These are phyloP conservation scores for Bauhinia variegata DNA, from an alignment of 306 rosid genomes.

Conservation along the genomic window DNA sequence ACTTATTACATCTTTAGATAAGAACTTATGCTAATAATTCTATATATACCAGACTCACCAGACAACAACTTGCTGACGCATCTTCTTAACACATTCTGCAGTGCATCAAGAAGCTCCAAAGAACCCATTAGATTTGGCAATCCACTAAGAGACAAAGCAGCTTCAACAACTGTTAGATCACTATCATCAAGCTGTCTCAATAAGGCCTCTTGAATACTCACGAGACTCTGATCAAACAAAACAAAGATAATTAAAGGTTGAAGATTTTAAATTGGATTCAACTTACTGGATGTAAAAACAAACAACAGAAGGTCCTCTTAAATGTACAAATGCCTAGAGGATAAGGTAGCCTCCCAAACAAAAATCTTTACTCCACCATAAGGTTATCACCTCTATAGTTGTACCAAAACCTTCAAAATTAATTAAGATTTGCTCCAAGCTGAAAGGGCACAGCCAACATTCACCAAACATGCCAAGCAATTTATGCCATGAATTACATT, in stretches of 20 bases:
- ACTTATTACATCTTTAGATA: neutral
- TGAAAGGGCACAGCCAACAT: no score
- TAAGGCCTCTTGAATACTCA: slow-evolving; percentile 66
- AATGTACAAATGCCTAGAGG: neutral
- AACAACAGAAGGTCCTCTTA: neutral
- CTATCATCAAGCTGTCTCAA: slow-evolving; percentile 76
- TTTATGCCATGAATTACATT: no score
- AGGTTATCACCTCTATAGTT: no score
- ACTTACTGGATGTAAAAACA: neutral
- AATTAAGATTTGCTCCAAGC: no score
- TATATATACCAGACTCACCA: slow-evolving; percentile 51
- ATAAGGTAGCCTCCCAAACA: no score
- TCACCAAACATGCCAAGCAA: no score
- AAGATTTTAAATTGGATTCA: slow-evolving; percentile 18
- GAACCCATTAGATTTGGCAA: slow-evolving; percentile 54
- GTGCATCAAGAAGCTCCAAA: slow-evolving; percentile 64
- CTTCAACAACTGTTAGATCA: slow-evolving; percentile 81
- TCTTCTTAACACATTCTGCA: slow-evolving; percentile 62
- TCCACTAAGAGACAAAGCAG: slow-evolving; percentile 66
- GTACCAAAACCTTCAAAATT: no score
- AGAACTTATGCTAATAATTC: slow-evolving; percentile 15
- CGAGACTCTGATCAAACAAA: slow-evolving; percentile 58
- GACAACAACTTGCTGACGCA: slow-evolving; percentile 55
- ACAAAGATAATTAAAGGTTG: slow-evolving; percentile 24
- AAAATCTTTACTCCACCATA: no score